Evolutionary conservation across 257 asterid species (phyloP).

Genomic region (Primulina eburnea): DNA sequence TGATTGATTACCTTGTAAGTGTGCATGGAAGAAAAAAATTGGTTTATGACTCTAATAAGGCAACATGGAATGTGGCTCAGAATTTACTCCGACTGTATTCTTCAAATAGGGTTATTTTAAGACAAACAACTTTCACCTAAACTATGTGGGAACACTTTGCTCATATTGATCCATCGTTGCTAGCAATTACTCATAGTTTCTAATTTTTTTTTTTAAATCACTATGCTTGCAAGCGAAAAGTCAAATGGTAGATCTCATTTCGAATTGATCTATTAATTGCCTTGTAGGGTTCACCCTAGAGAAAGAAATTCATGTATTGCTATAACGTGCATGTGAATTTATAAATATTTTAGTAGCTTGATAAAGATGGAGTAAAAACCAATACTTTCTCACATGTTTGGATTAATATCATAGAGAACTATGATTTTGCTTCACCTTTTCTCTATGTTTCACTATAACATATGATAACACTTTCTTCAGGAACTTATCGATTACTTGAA

Average conservation of each 20-base stretch:
- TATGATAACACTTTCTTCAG: slow-evolving; percentile 35
- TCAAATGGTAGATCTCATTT: not conserved
- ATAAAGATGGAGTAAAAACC: not conserved
- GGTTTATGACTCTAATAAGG: not conserved
- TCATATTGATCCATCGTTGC: not conserved
- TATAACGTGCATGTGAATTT: not conserved
- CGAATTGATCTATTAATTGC: slow-evolving; percentile 7
- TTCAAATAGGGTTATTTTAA: not conserved
- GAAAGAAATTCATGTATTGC: not conserved
- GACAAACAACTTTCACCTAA: not conserved
- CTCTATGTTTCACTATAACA: slow-evolving; percentile 21
- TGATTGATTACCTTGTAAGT: not conserved
- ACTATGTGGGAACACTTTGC: not conserved
- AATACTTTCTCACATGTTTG: slow-evolving; percentile 10
- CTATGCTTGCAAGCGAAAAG: not conserved
- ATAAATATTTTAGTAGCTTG: not conserved
- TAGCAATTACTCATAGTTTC: slow-evolving; percentile 8
- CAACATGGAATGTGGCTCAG: not conserved
- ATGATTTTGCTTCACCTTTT: slow-evolving; percentile 5
- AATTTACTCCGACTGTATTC: not conserved
- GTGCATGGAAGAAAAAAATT: not conserved
- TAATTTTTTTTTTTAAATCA: not conserved
- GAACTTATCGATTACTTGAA: slow-evolving; percentile 83
- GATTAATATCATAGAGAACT: slow-evolving; percentile 1
- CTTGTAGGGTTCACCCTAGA: not conserved